Conservation (phyloP, 2,329 filamentous ascomycete genomes). For the Apiospora saccharicola region DNA sequence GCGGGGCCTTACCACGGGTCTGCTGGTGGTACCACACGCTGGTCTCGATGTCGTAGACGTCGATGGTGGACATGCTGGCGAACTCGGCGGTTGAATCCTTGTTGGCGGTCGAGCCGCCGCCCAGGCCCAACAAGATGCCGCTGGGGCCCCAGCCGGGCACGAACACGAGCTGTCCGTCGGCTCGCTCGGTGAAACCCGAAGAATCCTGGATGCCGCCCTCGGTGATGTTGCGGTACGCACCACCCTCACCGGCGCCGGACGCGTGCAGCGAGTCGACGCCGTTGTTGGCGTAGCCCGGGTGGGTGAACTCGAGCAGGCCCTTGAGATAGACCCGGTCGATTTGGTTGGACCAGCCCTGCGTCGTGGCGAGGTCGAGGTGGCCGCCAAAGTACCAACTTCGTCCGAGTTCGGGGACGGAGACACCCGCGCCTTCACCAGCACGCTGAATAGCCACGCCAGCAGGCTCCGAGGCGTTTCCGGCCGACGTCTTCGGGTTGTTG, state of each 20-base stretch:
- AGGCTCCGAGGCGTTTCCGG: constrained; percentile 67
- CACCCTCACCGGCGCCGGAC: constrained; percentile 65
- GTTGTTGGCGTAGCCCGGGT: constrained; percentile 72
- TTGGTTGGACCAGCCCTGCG: constrained; percentile 71
- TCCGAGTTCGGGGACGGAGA: constrained; percentile 73
- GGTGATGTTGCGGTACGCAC: constrained; percentile 77
- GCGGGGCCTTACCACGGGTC: constrained; percentile 68
- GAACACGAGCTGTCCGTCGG: constrained; percentile 76
- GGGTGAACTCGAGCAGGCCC: constrained; percentile 78
- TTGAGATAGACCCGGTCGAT: constrained; percentile 73
- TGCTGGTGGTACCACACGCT: constrained; percentile 78
- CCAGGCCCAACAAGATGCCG: constrained; percentile 75
- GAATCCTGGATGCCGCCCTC: constrained; percentile 71
- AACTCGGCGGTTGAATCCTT: constrained; percentile 63
- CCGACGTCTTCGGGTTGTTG: constrained; percentile 65
- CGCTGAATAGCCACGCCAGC: constrained; percentile 67
- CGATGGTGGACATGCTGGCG: constrained; percentile 62
- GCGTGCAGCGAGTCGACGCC: constrained; percentile 64
- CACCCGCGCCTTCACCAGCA: constrained; percentile 75
- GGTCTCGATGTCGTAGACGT: constrained; percentile 78
- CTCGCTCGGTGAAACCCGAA: constrained; percentile 74
- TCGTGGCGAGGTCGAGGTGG: constrained; percentile 69
- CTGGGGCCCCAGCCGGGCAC: constrained; percentile 76
- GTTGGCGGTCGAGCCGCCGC: constrained; percentile 64
- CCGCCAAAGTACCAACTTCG: constrained; percentile 82